Base-by-base conservation (phyloP, 306 rosid genomes). In the Vigna unguiculata region DNA sequence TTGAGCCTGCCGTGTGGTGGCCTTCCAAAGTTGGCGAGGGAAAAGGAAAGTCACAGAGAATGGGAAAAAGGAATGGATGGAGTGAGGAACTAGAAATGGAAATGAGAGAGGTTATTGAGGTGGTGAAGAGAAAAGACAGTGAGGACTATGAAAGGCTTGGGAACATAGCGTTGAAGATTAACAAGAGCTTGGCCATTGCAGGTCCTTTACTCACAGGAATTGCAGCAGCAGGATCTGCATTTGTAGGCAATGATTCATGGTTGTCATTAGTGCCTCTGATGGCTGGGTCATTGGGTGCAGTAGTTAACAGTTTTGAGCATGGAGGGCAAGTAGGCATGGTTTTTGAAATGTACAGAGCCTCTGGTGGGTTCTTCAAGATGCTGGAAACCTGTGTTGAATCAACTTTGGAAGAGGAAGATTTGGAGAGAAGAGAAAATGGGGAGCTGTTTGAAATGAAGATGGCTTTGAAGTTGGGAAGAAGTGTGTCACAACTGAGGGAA, bases 1-100 rank as follows among this genome's bases (percentile, higher is more conserved):
- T 72, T 19, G 90, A 90, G 69, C 93, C 93, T 0, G 93, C 97
- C 13, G 80, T 60, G 38, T 93, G 98, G 98, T 93, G 96, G 98
- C 92, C 36, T 70, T 51, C 52, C 0, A 58, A 78, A 54, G 1
- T 5, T 0, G 0, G n/a, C 0, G 14, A 62, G 41, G 62, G 25
- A 36, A 65, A 62, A 17, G 67, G 25, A 45, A 65, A 62, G 12
- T 17, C 69, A 9, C 34, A 79, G 19, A 30, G 8, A n/a, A 71
- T n/a, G 25, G 66, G 20, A 0, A 49, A 22, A 49, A 67, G 2
- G 9, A 89, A 88, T 65, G 96, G 96, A 7, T 92, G 93, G 96
- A 88, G 78, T 71, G 75, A 80, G 25, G 87, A 86, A 14, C 70
- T 87, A 2, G 96, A 90, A 81, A 47, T 2, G 14, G 90, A 87